Conservation (phyloP, 2,329 filamentous ascomycete genomes). For the Epichloe scottii region DNA sequence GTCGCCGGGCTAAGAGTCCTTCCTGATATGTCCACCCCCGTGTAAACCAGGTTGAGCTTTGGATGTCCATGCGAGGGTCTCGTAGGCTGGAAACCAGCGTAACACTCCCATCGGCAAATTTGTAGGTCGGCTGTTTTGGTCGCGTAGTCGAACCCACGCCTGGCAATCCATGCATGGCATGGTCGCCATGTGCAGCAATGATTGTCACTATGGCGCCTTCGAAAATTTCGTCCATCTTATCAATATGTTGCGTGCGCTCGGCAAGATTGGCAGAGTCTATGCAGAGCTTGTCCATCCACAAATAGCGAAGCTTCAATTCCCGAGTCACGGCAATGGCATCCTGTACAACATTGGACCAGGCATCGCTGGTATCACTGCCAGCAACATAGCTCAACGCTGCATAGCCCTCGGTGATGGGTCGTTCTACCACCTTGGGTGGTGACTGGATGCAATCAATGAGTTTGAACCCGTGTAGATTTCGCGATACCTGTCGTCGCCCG, state of each 20-base stretch:
- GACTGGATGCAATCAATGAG: slow-evolving; percentile 21
- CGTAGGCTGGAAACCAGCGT: slow-evolving; percentile 21
- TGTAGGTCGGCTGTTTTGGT: slow-evolving; percentile 18
- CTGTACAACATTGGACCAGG: slow-evolving; percentile 20
- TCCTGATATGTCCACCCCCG: slow-evolving; percentile 29
- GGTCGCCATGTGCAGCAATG: slow-evolving; percentile 24
- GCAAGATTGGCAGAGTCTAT: slow-evolving; percentile 15
- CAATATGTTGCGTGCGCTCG: slow-evolving; percentile 19
- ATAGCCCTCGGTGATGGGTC: slow-evolving; percentile 18
- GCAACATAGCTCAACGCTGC: slow-evolving; percentile 24
- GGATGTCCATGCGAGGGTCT: slow-evolving; percentile 18
- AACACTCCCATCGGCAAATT: slow-evolving; percentile 18
- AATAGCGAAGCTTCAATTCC: slow-evolving; percentile 20
- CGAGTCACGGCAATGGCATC: slow-evolving; percentile 20
- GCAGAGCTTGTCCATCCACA: slow-evolving; percentile 28
- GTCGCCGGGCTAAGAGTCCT: slow-evolving; percentile 22
- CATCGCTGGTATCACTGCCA: slow-evolving; percentile 14
- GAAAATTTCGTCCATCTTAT: slow-evolving; percentile 26
- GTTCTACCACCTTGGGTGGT: slow-evolving; percentile 18
- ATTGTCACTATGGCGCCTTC: slow-evolving; percentile 23
- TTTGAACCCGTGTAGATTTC: slow-evolving; percentile 19
- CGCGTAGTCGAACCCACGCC: slow-evolving; percentile 19
- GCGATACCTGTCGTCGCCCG: slow-evolving; percentile 13
- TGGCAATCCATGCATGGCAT: slow-evolving; percentile 21
- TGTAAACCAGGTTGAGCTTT: slow-evolving; percentile 21